Evolutionary conservation across 257 asterid species (phyloP).

Genomic region (Galeopsis tetrahit): DNA sequence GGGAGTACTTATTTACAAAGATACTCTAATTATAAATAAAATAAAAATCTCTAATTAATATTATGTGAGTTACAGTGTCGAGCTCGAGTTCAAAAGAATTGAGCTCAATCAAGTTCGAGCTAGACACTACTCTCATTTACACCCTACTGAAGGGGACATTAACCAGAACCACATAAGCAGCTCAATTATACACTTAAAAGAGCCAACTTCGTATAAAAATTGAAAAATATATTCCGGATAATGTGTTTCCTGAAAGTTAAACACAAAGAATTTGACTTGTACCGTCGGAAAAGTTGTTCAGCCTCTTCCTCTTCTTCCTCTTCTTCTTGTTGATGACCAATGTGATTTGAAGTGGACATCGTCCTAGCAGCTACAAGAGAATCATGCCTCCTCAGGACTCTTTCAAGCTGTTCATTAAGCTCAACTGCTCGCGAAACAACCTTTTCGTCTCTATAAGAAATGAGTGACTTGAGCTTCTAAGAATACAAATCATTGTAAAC

Average conservation of each 20-base stretch:
- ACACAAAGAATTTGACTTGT: constrained; percentile 3
- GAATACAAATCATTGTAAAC: neutral
- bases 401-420: constrained; percentile 88
- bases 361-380: constrained; percentile 62
- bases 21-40: too few species aligned
- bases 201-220: neutral
- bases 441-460: constrained; percentile 45
- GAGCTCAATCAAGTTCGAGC: too few species aligned
- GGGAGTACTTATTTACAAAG: too few species aligned
- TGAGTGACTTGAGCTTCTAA: neutral
- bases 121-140: too few species aligned
- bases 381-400: constrained; percentile 77
- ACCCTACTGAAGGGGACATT: neutral
- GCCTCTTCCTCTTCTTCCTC: constrained; percentile 89
- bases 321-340: constrained; percentile 44
- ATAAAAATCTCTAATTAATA: too few species aligned
- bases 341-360: constrained; percentile 55
- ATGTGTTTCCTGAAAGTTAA: constrained; percentile 5
- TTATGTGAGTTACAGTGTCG: too few species aligned
- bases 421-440: constrained; percentile 65
- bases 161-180: constrained; percentile 18
- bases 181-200: constrained; percentile 18
- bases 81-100: too few species aligned
- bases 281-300: constrained; percentile 89
- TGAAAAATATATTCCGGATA: constrained; percentile 3